Base-by-base conservation (phyloP, 495 filamentous ascomycete species). In the Tuber indicum region DNA sequence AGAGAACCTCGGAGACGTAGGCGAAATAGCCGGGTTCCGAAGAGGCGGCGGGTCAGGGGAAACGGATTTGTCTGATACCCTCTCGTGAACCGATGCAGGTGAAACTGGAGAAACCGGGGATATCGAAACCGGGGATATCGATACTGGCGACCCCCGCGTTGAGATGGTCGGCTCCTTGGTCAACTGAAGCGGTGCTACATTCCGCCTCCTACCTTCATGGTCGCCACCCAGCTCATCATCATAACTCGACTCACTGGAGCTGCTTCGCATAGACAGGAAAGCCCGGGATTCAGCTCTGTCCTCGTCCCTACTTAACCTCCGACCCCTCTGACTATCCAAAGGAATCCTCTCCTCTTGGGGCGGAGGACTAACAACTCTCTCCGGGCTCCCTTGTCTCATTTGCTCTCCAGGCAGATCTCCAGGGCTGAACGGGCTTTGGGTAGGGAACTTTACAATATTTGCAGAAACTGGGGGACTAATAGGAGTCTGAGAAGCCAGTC, bases 381-480 rank as follows among this genome's bases (percentile, higher is more conserved):
- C 73, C 3, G 70, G 76, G 26, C 45, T 52, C 66, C 39, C 66
- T 10, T 23, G 71, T 73, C 80, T 72, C 71, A 74, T 70, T 71
- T 75, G 75, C 21, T 80, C 78, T 12, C 77, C 75, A 46, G 73
- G 62, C 46, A 80, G 77, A 52, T 72, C 77, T 49, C 80, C 81
- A 69, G 80, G 77, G 32, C 80, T 80, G 58, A 82, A 82, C 2
- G 81, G 75, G 39, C 75, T 77, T 36, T 82, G 81, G 2, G 75
- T 75, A 8, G 81, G 80, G 45, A 82, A 80, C 42, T 82, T 74
- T 44, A 75, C 72, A 62, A 71, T 74, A 32, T 75, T 80, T 21
- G 75, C 73, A 1, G 77, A 76, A 41, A 80, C 75, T 10, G 81
- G 81, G 17, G 80, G 77, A 71, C 81, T 82, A 39, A 80, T 72